Base-by-base conservation (phyloP, 73 alveolate genomes). In the Uronychia binucleata region DNA sequence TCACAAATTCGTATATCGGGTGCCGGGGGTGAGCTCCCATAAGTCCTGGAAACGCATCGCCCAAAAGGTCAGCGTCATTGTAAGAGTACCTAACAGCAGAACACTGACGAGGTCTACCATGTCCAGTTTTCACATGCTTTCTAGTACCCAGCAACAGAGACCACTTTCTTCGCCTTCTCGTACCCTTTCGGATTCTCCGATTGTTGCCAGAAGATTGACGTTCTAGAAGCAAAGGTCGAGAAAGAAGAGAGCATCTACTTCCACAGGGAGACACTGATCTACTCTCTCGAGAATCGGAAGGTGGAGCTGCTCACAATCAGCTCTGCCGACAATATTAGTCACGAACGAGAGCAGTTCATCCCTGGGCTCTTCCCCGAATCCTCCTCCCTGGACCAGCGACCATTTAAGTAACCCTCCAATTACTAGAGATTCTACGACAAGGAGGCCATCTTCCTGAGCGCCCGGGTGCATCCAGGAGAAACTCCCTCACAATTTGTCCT, bases 381-480 rank as follows among this genome's bases (percentile, higher is more conserved):
- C 25, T 57, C 27, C 26, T 57, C 26, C 74, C 74, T 26, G 11
- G 74, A 57, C 26, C 74, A 57, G 27, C 11, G 26, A 26, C 27
- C 27, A 57, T 11, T 14, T 26, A 33, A 59, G 89, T 31, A 57
- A 33, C 1, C 75, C 83, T 0, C 35, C 88, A 58, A 11, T 57
- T 57, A 57, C 33, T 28, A 19, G 26, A 27, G 25, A 34, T 32
- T 58, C 1, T 82, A 82, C 80, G 34, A 34, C 0, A 97, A 96
- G 90, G 91, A 79, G 78, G 85, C 90, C 26, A 91, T 97, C 60
- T 94, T 96, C 85, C 78, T 97, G 46, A 89, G 98, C 11, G 98
- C 98, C 1, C 89, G 99, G 74, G 99, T 97, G 19, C 99, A 97
- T 88, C 99, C 99, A 1, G 99, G 99, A 19, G 99, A 97, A 88